Evolutionary conservation across 2,329 filamentous ascomycete species (phyloP).

Genomic region (Arthroderma uncinatum): DNA sequence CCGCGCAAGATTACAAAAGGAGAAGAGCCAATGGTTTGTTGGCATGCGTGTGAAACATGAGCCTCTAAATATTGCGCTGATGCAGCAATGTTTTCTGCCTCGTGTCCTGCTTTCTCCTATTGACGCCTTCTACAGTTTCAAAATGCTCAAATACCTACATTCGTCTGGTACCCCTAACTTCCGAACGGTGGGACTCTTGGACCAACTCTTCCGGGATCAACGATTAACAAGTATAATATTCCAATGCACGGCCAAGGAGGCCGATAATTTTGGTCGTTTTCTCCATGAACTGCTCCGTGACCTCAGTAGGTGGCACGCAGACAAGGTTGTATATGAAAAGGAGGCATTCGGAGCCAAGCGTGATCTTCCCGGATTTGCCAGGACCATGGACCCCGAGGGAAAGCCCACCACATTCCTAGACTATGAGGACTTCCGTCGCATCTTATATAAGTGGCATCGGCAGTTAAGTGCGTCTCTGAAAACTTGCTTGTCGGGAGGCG

Average conservation of each 20-base stretch:
- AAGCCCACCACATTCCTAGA: slow-evolving; percentile 63
- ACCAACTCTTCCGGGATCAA: slow-evolving; percentile 73
- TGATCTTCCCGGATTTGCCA: slow-evolving; percentile 67
- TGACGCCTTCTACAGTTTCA: slow-evolving; percentile 81
- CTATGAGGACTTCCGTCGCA: slow-evolving; percentile 73
- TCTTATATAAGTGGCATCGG: slow-evolving; percentile 85
- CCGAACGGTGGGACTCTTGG: slow-evolving; percentile 70
- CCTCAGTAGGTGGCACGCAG: slow-evolving; percentile 71
- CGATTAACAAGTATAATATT: slow-evolving; percentile 74
- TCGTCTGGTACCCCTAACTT: slow-evolving; percentile 75
- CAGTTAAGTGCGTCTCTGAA: slow-evolving; percentile 69
- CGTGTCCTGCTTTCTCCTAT: slow-evolving; percentile 70
- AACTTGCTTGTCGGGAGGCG: slow-evolving; percentile 64
- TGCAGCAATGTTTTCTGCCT: slow-evolving; percentile 89
- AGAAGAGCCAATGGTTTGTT: slow-evolving; percentile 69
- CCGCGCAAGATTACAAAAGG: slow-evolving; percentile 58
- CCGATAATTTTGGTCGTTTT: slow-evolving; percentile 86
- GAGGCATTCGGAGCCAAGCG: slow-evolving; percentile 60
- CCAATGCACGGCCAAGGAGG: slow-evolving; percentile 78
- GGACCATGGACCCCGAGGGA: slow-evolving; percentile 57
- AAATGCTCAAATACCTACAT: slow-evolving; percentile 79
- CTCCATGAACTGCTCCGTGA: slow-evolving; percentile 71
- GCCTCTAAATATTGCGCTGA: slow-evolving; percentile 59
- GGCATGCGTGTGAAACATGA: slow-evolving; percentile 53
- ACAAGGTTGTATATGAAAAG: slow-evolving; percentile 65